Evolutionary conservation across 2,329 filamentous ascomycete genomes (phyloP).

Genomic region (Aspergillus sp.): DNA sequence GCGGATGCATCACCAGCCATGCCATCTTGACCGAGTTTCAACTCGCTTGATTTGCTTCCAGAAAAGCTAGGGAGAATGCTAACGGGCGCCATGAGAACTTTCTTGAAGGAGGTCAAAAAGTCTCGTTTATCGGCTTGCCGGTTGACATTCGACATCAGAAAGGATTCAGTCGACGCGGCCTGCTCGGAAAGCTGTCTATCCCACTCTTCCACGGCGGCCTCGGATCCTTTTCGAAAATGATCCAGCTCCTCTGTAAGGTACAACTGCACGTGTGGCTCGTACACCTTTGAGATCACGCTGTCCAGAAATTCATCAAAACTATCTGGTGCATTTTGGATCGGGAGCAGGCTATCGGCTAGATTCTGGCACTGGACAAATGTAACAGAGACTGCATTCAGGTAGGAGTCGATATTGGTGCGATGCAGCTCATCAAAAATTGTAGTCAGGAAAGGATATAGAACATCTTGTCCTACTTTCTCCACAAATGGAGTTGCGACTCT

Average conservation of each 20-base stretch:
- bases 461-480: conserved; percentile 72
- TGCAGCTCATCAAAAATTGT: conserved; percentile 82
- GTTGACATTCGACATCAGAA: conserved; percentile 93
- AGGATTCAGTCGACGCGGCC: conserved; percentile 81
- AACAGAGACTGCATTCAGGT: conserved; percentile 77
- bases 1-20: conserved; percentile 11
- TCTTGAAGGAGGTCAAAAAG: conserved; percentile 92
- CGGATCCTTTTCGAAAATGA: conserved; percentile 68
- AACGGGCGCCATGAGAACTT: conserved; percentile 98
- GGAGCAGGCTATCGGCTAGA: conserved; percentile 62
- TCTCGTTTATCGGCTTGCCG: conserved; percentile 93
- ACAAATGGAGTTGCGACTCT: conserved; percentile 70
- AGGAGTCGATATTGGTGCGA: conserved; percentile 62
- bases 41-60: conserved; percentile 48
- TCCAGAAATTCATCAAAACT: conserved; percentile 59
- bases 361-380: conserved; percentile 79
- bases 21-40: conserved; percentile 18
- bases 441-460: conserved; percentile 76
- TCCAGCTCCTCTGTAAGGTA: conserved; percentile 89
- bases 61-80: conserved; percentile 71
- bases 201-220: conserved; percentile 72
- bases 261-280: conserved; percentile 86
- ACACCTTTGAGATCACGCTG: conserved; percentile 61
- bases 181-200: conserved; percentile 87
- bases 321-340: conserved; percentile 52